These are phyloP conservation scores for Scedosporium boydii DNA, from an alignment of 2,329 filamentous ascomycete species.

Conservation along the genomic window DNA sequence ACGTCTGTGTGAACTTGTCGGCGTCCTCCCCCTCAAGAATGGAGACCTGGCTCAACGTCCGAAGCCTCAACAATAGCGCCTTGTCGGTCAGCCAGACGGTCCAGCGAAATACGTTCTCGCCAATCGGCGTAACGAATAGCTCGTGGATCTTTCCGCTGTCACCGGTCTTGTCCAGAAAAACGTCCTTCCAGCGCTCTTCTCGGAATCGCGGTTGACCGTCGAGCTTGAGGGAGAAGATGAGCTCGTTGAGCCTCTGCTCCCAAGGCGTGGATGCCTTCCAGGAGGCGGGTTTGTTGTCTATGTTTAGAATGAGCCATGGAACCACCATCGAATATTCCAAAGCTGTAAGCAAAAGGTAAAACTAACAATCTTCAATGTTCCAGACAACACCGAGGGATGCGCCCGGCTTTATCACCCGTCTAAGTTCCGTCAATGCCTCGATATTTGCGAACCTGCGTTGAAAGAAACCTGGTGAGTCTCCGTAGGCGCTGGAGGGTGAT, in stretches of 20 bases:
- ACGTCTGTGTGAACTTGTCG: constrained; percentile 35
- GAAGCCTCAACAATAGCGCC: constrained; percentile 52
- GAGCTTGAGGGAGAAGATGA: constrained; percentile 38
- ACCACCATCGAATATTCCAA: not conserved
- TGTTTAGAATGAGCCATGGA: not conserved
- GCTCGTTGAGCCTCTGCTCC: constrained; percentile 52
- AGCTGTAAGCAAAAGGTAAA: constrained; percentile 6
- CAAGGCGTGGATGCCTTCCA: constrained; percentile 49
- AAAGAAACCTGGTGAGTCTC: not conserved
- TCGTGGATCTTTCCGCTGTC: constrained; percentile 22
- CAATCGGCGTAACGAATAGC: constrained; percentile 51
- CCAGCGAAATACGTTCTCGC: constrained; percentile 44
- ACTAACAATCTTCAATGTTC: constrained; percentile 63
- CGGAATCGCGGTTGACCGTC: constrained; percentile 58
- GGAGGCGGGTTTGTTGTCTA: constrained; percentile 53
- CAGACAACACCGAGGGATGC: constrained; percentile 58
- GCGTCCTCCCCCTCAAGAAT: constrained; percentile 43
- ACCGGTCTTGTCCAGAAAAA: constrained; percentile 52
- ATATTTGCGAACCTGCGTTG: constrained; percentile 54
- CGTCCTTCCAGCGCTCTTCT: constrained; percentile 50
- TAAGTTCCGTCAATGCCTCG: constrained; percentile 54
- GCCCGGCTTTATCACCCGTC: constrained; percentile 51
- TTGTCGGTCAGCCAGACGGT: constrained; percentile 48
- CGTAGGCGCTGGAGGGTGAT: no score
- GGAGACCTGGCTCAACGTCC: constrained; percentile 59